Evolutionary conservation across 139 green algal genomes (phyloP), one percentile per base, ranked within the genome.

Genomic region (Klebsormidium nitens): DNA sequence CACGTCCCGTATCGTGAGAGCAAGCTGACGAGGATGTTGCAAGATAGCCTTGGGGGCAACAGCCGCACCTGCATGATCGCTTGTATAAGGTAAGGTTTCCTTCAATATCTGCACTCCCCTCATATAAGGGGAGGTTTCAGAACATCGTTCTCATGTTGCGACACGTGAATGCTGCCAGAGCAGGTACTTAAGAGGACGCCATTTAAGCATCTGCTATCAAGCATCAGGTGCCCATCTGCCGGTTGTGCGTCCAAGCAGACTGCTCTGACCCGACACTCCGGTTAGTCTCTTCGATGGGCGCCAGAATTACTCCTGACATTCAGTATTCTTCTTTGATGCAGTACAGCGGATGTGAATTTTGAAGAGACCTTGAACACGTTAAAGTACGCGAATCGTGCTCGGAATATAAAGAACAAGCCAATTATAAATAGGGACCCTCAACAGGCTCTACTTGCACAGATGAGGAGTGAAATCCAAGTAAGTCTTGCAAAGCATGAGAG

Each of bases 11-110:
- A 91, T 74, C 80, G 93, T 31, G 88, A 98, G 79, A 89, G 73
- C 57, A 96, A 96, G 81, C 89, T 98, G 0, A 98, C 93, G 1
- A 84, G 92, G 19, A 86, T 98, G 71, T 79, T 97, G 70, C 62
- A 75, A 26, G 62, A 70, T 31, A 62, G 36, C 6, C 62, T 70
- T 11, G 79, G 79, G n/a, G 75, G 79, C 2, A 85, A 85, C 60
- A 74, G 44, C 36, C 36, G 40, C 5, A 85, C 79, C 5, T 55
- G 72, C 2, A 80, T 85, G 69, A 60, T 84, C 4, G 78, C 78
- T 8, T 84, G 78, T 44, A 36, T 79, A 14, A 63, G 55, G 55
- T 63, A 63, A 47, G 8, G 14, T 26, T 14, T 26, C 42, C 11
- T 50, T 50, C 11, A 50, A 8, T 29, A 63, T 63, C 8, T 63